Evolutionary conservation across 306 rosid species (phyloP).

Genomic region (Purshia tridentata): DNA sequence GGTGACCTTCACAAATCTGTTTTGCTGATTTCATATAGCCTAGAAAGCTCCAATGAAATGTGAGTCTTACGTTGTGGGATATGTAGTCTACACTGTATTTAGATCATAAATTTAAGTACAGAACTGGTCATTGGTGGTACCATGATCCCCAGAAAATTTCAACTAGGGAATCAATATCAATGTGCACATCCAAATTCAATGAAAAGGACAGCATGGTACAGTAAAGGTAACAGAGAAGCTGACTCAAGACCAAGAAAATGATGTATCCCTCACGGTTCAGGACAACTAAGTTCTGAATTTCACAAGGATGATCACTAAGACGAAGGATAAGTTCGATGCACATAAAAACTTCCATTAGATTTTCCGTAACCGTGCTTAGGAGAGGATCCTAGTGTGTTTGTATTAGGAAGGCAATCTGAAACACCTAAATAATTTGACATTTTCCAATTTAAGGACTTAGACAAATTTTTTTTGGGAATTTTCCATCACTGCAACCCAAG

Average conservation of each 20-base stretch:
- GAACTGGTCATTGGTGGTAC: background rate
- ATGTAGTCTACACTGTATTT: background rate
- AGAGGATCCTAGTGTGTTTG: background rate
- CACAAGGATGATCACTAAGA: background rate
- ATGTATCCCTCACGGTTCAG: background rate
- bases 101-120: background rate
- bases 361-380: background rate
- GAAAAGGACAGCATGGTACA: too few relatives aligned
- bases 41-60: too few relatives aligned
- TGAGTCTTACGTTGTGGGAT: background rate
- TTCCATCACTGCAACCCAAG: background rate
- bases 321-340: background rate
- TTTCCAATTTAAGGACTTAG: background rate
- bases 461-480: background rate
- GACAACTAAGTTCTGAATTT: background rate
- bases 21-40: too few relatives aligned
- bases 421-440: background rate
- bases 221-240: too few relatives aligned
- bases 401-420: background rate
- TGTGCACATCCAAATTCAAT: too few relatives aligned
- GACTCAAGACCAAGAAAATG: background rate
- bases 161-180: background rate
- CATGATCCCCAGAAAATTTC: background rate
- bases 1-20: too few relatives aligned
- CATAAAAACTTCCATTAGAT: background rate